Percentiles rank a stretch among this genome's conserved stretches.
Evolutionary conservation across 192 early-diverging fungal genomes (phyloP).

Genomic region (Coemansia biformis): DNA sequence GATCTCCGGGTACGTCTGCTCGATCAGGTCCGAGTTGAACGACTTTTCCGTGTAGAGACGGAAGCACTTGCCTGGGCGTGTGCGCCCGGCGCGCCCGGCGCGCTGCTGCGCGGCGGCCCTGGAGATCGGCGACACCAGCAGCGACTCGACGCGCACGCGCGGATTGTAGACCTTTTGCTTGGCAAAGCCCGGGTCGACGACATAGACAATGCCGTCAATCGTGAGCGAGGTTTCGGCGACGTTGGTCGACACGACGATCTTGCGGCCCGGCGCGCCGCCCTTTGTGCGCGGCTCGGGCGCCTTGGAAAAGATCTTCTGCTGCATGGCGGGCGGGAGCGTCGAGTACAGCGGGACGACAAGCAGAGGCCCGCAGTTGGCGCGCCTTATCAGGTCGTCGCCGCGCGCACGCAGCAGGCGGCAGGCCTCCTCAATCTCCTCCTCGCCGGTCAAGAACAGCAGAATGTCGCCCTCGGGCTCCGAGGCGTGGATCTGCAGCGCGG

Average conservation of each 20-base stretch:
- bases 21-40: constrained; percentile 86
- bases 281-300: constrained; percentile 73
- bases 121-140: constrained; percentile 91
- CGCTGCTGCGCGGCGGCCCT: constrained; percentile 95
- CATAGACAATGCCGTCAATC: constrained; percentile 98
- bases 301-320: constrained; percentile 89
- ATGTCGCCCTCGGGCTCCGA: constrained; percentile 95
- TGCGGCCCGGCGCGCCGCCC: constrained; percentile 88
- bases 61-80: constrained; percentile 94
- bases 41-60: constrained; percentile 97
- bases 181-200: constrained; percentile 97
- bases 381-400: constrained; percentile 63
- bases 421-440: constrained; percentile 98
- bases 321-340: constrained; percentile 80
- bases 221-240: constrained; percentile 98
- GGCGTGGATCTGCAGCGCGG: constrained; percentile 90
- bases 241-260: constrained; percentile 95
- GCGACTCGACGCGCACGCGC: constrained; percentile 89
- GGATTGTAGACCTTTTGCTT: constrained; percentile 99
- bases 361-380: constrained; percentile 67
- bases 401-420: constrained; percentile 77
- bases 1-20: constrained; percentile 99
- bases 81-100: constrained; percentile 98
- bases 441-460: constrained; percentile 94
- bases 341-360: constrained; percentile 89